These are phyloP conservation scores for Wickerhamomyces rabaulensis DNA, from an alignment of 805 yeast species.

Conservation along the genomic window DNA sequence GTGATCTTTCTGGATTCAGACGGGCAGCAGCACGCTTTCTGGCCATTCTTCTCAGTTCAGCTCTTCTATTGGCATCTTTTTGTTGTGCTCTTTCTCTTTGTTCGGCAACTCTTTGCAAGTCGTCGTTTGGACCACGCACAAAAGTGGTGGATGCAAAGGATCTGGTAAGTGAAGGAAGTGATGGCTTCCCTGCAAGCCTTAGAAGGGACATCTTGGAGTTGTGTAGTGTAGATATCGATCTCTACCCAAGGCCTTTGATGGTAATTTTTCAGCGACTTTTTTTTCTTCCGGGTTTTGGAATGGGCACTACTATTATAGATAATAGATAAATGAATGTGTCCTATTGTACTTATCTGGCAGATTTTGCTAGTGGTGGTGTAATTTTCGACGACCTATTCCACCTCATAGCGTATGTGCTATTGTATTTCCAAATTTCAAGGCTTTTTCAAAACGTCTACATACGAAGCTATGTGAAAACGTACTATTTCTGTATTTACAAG, in stretches of 20 bases:
- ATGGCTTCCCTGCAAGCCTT: neutral
- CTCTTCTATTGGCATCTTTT: conserved; percentile 25
- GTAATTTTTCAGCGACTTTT: neutral
- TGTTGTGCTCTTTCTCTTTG: conserved; percentile 24
- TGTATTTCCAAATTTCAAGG: too few species aligned
- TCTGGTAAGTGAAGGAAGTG: conserved; percentile 5
- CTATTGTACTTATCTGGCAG: too few species aligned
- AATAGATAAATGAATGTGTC: too few species aligned
- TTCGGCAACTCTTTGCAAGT: conserved; percentile 23
- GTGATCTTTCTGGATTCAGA: conserved; percentile 41
- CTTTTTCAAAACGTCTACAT: neutral
- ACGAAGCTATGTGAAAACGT: neutral
- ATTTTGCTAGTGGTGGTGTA: too few species aligned
- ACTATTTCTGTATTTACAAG: neutral
- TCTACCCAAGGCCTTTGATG: neutral
- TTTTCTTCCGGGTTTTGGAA: neutral
- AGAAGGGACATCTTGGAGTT: conserved; percentile 1
- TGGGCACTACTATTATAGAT: neutral
- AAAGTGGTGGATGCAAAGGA: conserved; percentile 10
- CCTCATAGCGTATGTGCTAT: too few species aligned
- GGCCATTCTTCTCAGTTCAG: conserved; percentile 31
- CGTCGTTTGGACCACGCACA: conserved; percentile 22
- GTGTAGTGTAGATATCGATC: neutral
- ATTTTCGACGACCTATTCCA: too few species aligned
- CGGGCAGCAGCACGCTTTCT: conserved; percentile 34